A percentile compares a stretch with the other conserved stretches of the same genome.
Evolutionary conservation across 768 basidiomycete species (phyloP).

Genomic region (Lentinula boryana): DNA sequence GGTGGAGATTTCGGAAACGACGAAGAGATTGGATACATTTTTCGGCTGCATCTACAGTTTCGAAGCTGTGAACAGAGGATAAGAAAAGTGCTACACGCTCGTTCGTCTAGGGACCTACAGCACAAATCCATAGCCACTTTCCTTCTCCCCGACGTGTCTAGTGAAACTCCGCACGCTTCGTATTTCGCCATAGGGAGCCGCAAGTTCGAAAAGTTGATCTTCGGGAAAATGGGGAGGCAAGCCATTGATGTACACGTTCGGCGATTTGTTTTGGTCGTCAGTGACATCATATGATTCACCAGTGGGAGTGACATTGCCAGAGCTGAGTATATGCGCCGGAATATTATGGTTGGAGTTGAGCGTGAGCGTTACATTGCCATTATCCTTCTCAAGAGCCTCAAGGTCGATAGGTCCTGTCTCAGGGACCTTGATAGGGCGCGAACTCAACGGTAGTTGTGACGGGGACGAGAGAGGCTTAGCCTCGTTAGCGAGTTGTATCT

Average conservation of each 20-base stretch:
- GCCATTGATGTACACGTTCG: conserved; percentile 87
- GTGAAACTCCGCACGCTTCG: conserved; percentile 82
- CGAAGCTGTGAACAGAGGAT: conserved; percentile 43
- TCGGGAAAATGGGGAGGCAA: conserved; percentile 80
- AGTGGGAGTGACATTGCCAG: neutral
- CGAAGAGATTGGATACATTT: conserved; percentile 68
- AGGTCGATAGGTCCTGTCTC: conserved; percentile 4
- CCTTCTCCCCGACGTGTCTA: conserved; percentile 69
- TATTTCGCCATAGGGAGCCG: conserved; percentile 66
- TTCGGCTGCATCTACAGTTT: conserved; percentile 59
- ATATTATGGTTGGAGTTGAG: neutral
- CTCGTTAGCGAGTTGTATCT: neutral
- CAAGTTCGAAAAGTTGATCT: conserved; percentile 68
- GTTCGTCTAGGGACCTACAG: conserved; percentile 9
- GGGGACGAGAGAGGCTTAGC: neutral
- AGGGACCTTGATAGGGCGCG: neutral
- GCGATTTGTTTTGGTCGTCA: conserved; percentile 34
- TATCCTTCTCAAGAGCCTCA: conserved; percentile 2
- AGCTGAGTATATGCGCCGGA: conserved; percentile 3
- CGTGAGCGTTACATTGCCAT: neutral
- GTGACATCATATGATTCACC: neutral
- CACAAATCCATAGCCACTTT: conserved; percentile 35
- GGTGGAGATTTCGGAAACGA: conserved; percentile 73
- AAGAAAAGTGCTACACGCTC: neutral
- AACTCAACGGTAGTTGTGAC: neutral